A percentile compares a stretch with the other conserved stretches of the same genome.
Conservation (phyloP, 306 rosid species). For the Vigna reflexopilosa region DNA sequence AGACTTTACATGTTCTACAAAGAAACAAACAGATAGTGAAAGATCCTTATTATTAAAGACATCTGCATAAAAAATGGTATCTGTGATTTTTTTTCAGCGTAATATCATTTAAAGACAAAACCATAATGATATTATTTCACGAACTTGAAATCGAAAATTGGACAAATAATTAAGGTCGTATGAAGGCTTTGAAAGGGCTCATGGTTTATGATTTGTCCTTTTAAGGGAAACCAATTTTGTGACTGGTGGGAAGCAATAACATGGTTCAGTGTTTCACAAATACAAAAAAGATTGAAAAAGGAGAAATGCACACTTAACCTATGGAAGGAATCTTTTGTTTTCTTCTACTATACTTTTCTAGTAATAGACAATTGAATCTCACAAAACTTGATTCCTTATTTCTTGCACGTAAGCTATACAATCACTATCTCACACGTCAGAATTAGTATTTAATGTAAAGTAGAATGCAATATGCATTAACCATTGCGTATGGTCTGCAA, state of each 20-base stretch:
- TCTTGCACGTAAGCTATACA: constrained; percentile 37
- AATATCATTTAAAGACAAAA: too few relatives aligned
- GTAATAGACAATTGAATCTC: constrained; percentile 17
- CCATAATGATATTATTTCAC: too few relatives aligned
- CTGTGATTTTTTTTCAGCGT: too few relatives aligned
- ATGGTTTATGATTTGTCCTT: not conserved
- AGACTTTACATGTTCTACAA: too few relatives aligned
- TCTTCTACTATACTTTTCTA: not conserved
- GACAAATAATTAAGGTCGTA: too few relatives aligned
- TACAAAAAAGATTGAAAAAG: not conserved
- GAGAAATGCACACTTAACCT: not conserved
- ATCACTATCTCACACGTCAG: constrained; percentile 16
- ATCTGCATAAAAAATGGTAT: too few relatives aligned
- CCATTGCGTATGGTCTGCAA: constrained; percentile 36
- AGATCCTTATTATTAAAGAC: too few relatives aligned
- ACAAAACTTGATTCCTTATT: constrained; percentile 25
- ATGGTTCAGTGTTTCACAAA: not conserved
- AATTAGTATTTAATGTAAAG: not conserved
- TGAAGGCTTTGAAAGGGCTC: not conserved
- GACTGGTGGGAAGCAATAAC: not conserved
- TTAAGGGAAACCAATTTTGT: not conserved
- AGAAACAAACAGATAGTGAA: too few relatives aligned
- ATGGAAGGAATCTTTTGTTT: constrained; percentile 7
- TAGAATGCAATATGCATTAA: constrained; percentile 15
- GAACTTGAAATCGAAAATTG: too few relatives aligned